These are phyloP conservation scores for Knoxia roxburghii DNA, from an alignment of 257 asterid genomes.

Conservation along the genomic window DNA sequence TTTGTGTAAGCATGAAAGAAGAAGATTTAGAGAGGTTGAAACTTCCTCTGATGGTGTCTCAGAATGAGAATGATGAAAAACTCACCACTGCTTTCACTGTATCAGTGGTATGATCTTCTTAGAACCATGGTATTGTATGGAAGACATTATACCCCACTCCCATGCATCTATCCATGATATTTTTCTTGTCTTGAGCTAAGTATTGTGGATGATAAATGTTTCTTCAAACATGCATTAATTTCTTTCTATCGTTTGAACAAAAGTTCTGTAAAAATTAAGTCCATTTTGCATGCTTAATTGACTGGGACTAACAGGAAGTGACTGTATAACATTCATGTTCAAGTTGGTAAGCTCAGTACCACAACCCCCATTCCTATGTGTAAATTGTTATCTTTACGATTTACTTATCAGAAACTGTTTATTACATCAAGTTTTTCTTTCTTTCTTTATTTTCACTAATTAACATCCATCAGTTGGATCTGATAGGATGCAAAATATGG, in stretches of 20 bases:
- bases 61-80: conserved; percentile 23
- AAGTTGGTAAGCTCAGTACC: background rate
- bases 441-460: background rate
- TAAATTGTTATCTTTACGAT: background rate
- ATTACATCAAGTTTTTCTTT: background rate
- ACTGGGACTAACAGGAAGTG: background rate
- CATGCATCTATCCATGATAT: background rate
- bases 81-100: conserved; percentile 27
- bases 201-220: background rate
- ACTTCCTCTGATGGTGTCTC: conserved; percentile 22
- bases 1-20: conserved; percentile 25
- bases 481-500: conserved; percentile 30
- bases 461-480: conserved; percentile 5
- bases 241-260: background rate
- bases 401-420: background rate
- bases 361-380: background rate
- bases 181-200: background rate
- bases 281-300: background rate
- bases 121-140: background rate
- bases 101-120: conserved; percentile 21
- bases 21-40: conserved; percentile 20
- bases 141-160: background rate
- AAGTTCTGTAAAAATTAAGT: background rate
- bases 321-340: background rate
- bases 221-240: background rate